Conservation (phyloP, 2,329 filamentous ascomycete species). For the Hymenotorrendiella dingleyae region DNA sequence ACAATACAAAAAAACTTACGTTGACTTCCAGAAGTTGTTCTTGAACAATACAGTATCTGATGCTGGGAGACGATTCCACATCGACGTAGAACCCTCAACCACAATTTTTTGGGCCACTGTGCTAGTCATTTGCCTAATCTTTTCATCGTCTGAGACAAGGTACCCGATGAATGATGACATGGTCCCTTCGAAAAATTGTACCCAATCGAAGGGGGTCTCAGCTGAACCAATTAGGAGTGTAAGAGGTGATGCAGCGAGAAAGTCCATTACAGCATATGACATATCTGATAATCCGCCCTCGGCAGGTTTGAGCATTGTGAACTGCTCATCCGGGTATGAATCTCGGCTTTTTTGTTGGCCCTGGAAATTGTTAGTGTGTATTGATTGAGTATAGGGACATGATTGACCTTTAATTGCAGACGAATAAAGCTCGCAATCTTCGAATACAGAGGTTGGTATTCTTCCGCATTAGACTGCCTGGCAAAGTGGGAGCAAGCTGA, state of each 20-base stretch:
- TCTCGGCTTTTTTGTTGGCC: constrained; percentile 20
- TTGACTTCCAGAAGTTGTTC: constrained; percentile 31
- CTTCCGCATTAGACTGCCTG: constrained; percentile 41
- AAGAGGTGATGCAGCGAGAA: constrained; percentile 48
- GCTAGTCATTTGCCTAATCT: constrained; percentile 26
- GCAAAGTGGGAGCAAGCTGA: constrained; percentile 60
- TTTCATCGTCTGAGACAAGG: constrained; percentile 29
- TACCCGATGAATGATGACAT: constrained; percentile 27
- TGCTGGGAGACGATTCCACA: constrained; percentile 20
- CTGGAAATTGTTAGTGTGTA: constrained; percentile 18
- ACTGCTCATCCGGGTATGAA: constrained; percentile 33
- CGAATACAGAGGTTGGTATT: constrained; percentile 50
- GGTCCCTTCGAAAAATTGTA: constrained; percentile 29
- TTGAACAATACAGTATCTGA: constrained; percentile 20
- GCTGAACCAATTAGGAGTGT: constrained; percentile 41
- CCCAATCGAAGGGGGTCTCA: constrained; percentile 31
- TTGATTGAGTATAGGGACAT: not conserved
- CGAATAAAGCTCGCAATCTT: constrained; percentile 52
- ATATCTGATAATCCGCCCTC: constrained; percentile 38
- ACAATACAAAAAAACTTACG: constrained; percentile 30
- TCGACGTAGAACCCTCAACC: constrained; percentile 18
- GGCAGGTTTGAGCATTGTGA: constrained; percentile 35
- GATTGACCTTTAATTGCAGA: constrained; percentile 47
- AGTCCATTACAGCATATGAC: constrained; percentile 49
- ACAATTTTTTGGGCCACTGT: constrained; percentile 27